Evolutionary conservation across 2,329 filamentous ascomycete species (phyloP).

Genomic region (Ceratocystis ficicola): DNA sequence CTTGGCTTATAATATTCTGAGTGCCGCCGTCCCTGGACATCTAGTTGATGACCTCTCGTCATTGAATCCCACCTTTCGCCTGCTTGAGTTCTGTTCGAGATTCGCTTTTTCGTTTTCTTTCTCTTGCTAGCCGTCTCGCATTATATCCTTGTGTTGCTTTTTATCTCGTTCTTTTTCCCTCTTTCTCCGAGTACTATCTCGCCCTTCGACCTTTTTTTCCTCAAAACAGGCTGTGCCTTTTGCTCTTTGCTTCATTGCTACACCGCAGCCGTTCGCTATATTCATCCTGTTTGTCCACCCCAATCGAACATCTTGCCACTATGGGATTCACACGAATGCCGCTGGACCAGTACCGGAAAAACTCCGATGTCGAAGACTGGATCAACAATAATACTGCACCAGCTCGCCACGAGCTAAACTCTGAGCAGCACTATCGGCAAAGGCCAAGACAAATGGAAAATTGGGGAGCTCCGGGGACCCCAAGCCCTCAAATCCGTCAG

Average conservation of each 20-base stretch:
- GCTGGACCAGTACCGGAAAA: conserved; percentile 11
- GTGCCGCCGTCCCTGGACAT: neutral
- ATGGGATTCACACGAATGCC: conserved; percentile 15
- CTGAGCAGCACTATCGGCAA: conserved; percentile 12
- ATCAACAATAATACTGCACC: neutral
- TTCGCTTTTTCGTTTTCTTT: neutral
- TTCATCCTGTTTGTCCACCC: neutral
- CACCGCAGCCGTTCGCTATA: neutral
- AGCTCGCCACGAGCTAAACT: conserved; percentile 17
- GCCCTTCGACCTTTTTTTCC: neutral
- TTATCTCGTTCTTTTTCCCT: neutral
- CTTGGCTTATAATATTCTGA: conserved; percentile 4
- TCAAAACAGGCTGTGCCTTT: neutral
- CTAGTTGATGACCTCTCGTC: neutral
- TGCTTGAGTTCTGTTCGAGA: neutral
- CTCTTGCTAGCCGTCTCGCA: neutral
- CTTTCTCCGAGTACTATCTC: neutral
- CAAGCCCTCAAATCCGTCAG: conserved; percentile 5
- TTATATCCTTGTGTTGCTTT: neutral
- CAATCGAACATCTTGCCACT: neutral
- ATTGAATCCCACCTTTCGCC: neutral
- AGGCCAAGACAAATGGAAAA: conserved; percentile 17
- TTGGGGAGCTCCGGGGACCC: conserved; percentile 10
- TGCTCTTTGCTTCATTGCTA: neutral
- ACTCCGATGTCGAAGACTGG: conserved; percentile 10